These are phyloP conservation scores for Xylariaceae sp. DNA, from an alignment of 2,329 filamentous ascomycete genomes.

Conservation along the genomic window DNA sequence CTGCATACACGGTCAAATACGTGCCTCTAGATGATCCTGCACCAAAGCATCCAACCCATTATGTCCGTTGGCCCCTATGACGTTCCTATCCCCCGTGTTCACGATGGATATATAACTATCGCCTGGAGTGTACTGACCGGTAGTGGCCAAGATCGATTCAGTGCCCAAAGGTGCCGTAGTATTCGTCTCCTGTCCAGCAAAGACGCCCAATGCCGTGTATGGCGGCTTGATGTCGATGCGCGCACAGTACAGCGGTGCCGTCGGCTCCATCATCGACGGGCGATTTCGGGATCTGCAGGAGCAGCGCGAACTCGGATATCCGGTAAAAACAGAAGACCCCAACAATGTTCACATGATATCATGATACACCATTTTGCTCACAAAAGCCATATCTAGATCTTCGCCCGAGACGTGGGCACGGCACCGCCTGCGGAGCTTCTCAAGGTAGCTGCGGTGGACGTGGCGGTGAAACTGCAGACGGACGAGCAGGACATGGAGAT, in stretches of 20 bases:
- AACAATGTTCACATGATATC: too few species aligned
- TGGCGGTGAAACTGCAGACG: slow-evolving; percentile 34
- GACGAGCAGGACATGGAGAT: slow-evolving; percentile 35
- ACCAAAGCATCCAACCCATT: slow-evolving; percentile 41
- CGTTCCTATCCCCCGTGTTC: too few species aligned
- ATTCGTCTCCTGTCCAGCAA: slow-evolving; percentile 45
- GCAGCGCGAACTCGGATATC: slow-evolving; percentile 44
- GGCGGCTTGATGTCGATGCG: slow-evolving; percentile 50
- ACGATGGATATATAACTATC: too few species aligned
- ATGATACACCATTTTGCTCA: too few species aligned
- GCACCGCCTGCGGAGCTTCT: slow-evolving; percentile 37
- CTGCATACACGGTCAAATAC: slow-evolving; percentile 51
- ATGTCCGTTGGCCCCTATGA: slow-evolving; percentile 30
- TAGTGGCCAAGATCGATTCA: slow-evolving; percentile 39
- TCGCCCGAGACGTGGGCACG: slow-evolving; percentile 40
- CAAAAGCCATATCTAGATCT: slow-evolving; percentile 25
- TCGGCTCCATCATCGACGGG: slow-evolving; percentile 48
- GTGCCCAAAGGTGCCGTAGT: slow-evolving; percentile 43
- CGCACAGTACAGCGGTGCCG: slow-evolving; percentile 39
- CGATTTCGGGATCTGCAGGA: slow-evolving; percentile 49
- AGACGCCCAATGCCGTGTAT: slow-evolving; percentile 46
- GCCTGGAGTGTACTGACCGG: too few species aligned
- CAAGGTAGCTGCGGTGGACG: slow-evolving; percentile 39
- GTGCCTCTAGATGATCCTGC: slow-evolving; percentile 41
- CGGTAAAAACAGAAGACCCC: too few species aligned